Base-by-base conservation (phyloP, 2,329 filamentous ascomycete species). In the Venturia pyrina region DNA sequence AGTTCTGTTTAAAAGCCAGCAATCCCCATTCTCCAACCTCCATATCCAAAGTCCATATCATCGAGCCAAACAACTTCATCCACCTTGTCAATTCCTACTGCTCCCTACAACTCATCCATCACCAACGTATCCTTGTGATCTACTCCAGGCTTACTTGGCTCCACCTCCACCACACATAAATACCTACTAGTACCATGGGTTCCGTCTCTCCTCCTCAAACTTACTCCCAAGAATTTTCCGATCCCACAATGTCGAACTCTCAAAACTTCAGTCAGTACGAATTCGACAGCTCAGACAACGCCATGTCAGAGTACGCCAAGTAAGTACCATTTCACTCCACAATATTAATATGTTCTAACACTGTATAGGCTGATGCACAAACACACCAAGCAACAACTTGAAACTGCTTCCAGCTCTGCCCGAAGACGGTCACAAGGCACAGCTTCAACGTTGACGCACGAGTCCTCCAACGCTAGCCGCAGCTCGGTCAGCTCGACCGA, bases 311-410 rank as follows among this genome's bases (percentile, higher is more conserved):
- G 17, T 59, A 59, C 11, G 53, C 53, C 53, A 59, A 59, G 53
- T 59, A 11, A 59, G 53, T 37, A 50, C 5, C 7, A n/a, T 1
- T 37, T 15, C 37, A 40, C 1, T 8, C 37, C 11, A 1, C 11
- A 11, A 40, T 6, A 6, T 57, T n/a, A 8, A 1, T 40, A 5
- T 1, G 11, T 19, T 34, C 28, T 37, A 37, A 37, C 32, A 59
- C 2, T n/a, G 8, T 3, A 34, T 10, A 59, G 53, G 15, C 8
- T 59, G 17, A 59, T 59, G 53, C 53, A 59, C 28, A 59, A 59
- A 21, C 53, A 59, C 32, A 59, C 53, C 53, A 59, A 59, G n/a
- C 53, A 59, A 37, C 53, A 59, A 37, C 53, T 59, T 32, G 53
- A 59, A n/a, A 59, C 53, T 11, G 53, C 53, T 5, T 59, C 53